Base-by-base conservation (phyloP, 1,284 basidiomycete species). In the Leccinum holopus region DNA sequence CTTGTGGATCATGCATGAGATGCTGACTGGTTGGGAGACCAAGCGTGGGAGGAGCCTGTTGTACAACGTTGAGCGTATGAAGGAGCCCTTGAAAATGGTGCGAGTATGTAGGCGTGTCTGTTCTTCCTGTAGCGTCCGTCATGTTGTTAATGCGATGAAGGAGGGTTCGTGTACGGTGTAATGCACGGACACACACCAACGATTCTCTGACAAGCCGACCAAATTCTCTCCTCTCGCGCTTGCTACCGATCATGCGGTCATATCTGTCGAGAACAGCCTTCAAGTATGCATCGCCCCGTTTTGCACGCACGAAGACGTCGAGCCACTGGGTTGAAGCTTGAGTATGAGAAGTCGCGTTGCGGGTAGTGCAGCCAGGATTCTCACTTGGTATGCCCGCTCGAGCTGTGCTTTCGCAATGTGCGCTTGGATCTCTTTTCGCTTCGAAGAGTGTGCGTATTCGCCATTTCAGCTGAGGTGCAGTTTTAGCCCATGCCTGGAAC, bases 41-140 rank as follows among this genome's bases (percentile, higher is more conserved):
- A 95, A 76, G 0, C 91, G 84, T 0, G 92, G 92, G 7, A 95
- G 80, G 0, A 91, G 88, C 0, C 76, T 79, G 71, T 92, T 86
- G 75, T 77, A 85, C 7, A 83, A 58, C 0, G 87, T 81, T 0
- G 91, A 82, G 10, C 84, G 84, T 30, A 92, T 71, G 70, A 85
- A 83, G 5, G 80, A 82, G 3, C 91, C 90, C 1, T 90, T 92
- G 60, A 92, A 75, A 44, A 87, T 85, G 4, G 89, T 85, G 1
- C 85, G 81, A 35, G 78, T 81, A 41, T 77, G 79, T 57, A 87
- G 75, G 49, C 77, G 76, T n/a, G 80, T 68, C 64, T 81, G 79
- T 79, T 84, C 86, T 63, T 79, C 80, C 75, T 76, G 59, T 58
- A 32, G 35, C 10, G 33, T 58, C 37, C 32, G 49, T 57, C 18